Evolutionary conservation across 106 monocot species (phyloP).

Genomic region (Phalaenopsis equestris): DNA sequence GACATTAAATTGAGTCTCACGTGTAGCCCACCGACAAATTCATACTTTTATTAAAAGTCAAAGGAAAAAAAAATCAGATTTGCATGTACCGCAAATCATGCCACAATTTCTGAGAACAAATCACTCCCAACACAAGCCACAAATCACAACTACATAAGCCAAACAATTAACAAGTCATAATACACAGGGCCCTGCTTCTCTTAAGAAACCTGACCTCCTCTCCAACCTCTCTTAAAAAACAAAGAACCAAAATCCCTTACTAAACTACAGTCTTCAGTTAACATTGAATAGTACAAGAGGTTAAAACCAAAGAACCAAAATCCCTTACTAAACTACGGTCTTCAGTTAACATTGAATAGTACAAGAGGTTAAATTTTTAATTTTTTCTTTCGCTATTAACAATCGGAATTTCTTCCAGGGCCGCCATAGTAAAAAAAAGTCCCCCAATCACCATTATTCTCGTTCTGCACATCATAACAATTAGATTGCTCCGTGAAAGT

Average conservation of each 20-base stretch:
- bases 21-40: too few species aligned
- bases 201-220: not conserved
- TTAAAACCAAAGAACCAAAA: constrained; percentile 1
- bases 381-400: constrained; percentile 15
- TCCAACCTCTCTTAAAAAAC: not conserved
- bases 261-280: not conserved
- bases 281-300: constrained; percentile 3
- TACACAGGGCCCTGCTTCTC: too few species aligned
- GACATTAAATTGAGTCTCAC: too few species aligned
- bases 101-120: not conserved
- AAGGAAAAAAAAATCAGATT: too few species aligned
- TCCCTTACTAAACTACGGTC: not conserved
- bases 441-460: constrained; percentile 43
- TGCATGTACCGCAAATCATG: too few species aligned
- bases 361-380: not conserved
- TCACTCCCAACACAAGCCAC: not conserved
- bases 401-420: constrained; percentile 38
- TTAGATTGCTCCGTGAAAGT: constrained; percentile 42
- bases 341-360: not conserved
- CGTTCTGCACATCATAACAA: constrained; percentile 45
- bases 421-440: constrained; percentile 53
- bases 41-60: too few species aligned
- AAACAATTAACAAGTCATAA: too few species aligned
- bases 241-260: not conserved
- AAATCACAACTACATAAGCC: not conserved